phyloP scores from a whole-genome alignment of 495 filamentous ascomycete species.

The Xylaria castorea region DNA sequence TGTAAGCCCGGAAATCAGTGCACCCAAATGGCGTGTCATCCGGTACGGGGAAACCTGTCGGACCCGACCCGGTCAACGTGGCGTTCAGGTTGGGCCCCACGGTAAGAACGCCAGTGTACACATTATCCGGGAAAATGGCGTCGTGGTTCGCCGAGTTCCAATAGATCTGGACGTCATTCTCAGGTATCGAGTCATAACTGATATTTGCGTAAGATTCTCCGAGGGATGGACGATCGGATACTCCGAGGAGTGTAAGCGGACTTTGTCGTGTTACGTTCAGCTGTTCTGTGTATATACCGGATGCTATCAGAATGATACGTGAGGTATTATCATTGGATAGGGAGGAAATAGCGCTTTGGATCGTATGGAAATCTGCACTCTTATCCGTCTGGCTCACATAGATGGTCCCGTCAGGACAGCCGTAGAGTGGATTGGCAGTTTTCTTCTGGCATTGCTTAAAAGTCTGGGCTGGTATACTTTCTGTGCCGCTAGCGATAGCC shows the following conservation, averaged over 20 bases:
- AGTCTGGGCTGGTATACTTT: conserved; percentile 35
- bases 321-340: conserved; percentile 58
- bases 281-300: conserved; percentile 65
- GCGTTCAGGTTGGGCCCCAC: conserved; percentile 64
- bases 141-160: conserved; percentile 53
- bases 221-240: conserved; percentile 51
- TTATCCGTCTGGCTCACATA: conserved; percentile 50
- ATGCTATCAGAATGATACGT: conserved; percentile 60
- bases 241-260: conserved; percentile 61
- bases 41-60: conserved; percentile 63
- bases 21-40: conserved; percentile 64
- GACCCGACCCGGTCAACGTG: conserved; percentile 61
- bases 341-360: conserved; percentile 61
- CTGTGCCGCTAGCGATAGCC: neutral
- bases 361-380: conserved; percentile 52
- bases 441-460: conserved; percentile 33
- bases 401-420: conserved; percentile 58
- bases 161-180: conserved; percentile 34
- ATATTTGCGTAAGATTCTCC: conserved; percentile 56
- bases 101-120: conserved; percentile 60
- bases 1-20: conserved; percentile 63
- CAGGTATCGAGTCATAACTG: conserved; percentile 45
- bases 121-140: conserved; percentile 58
- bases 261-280: conserved; percentile 65
- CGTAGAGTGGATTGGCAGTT: conserved; percentile 43